A percentile compares a stretch with the other conserved stretches of the same genome.
Conservation (phyloP, 805 yeast genomes). For the Ogataea minuta region DNA sequence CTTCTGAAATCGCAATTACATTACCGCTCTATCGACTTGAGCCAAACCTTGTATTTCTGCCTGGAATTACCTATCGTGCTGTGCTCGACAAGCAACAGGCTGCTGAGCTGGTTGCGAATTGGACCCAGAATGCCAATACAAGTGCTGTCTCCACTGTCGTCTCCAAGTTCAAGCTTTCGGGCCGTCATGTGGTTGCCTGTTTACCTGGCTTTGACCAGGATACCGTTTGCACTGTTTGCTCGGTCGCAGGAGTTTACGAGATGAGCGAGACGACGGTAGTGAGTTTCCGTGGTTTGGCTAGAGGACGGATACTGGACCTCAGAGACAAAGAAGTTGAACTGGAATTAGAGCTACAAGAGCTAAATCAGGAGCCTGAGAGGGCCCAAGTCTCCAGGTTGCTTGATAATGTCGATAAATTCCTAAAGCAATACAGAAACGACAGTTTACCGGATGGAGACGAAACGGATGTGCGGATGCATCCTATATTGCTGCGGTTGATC, state of each 20-base stretch:
- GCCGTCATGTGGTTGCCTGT: conserved; percentile 25
- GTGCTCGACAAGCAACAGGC: conserved; percentile 48
- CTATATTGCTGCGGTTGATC: conserved; percentile 45
- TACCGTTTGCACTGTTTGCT: conserved; percentile 40
- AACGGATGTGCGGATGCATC: conserved; percentile 10
- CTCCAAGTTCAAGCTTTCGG: conserved; percentile 3
- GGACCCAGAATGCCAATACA: neutral
- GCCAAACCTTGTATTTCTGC: conserved; percentile 45
- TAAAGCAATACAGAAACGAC: conserved; percentile 32
- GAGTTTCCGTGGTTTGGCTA: conserved; percentile 47
- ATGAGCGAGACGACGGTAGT: conserved; percentile 43
- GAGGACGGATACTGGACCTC: conserved; percentile 36
- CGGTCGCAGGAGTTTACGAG: conserved; percentile 47
- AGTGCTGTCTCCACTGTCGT: neutral
- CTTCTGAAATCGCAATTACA: conserved; percentile 9
- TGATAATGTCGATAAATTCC: conserved; percentile 30
- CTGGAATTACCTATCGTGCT: conserved; percentile 64
- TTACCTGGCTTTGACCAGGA: conserved; percentile 23
- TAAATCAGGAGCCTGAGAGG: conserved; percentile 3
- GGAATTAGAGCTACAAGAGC: neutral
- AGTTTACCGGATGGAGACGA: conserved; percentile 6
- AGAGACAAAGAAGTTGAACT: conserved; percentile 7
- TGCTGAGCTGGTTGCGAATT: conserved; percentile 33
- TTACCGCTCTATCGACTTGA: conserved; percentile 25
- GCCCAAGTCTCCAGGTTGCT: conserved; percentile 12